Conservation (phyloP, 306 rosid genomes). For the Chamaecrista fasciculata region DNA sequence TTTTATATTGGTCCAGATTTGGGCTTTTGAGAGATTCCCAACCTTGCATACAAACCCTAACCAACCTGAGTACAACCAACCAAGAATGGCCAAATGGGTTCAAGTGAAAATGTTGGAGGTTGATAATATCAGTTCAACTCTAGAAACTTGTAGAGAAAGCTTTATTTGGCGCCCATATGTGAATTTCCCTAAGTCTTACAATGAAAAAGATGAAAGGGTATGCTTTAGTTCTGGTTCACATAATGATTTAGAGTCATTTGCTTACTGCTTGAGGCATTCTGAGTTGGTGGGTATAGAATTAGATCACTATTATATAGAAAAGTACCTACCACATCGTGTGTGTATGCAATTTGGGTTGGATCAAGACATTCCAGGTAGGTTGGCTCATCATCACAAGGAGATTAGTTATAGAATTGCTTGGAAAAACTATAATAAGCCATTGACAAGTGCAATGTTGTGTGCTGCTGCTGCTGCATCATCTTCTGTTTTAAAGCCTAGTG, state of each 20-base stretch:
- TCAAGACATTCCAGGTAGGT: conserved; percentile 47
- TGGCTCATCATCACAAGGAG: background rate
- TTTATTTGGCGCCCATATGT: conserved; percentile 55
- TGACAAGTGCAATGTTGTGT: background rate
- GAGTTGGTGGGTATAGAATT: conserved; percentile 40
- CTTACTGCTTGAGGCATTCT: conserved; percentile 37
- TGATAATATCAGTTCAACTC: background rate
- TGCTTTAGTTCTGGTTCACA: conserved; percentile 16
- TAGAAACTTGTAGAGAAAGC: conserved; percentile 23
- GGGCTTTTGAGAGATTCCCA: conserved; percentile 61
- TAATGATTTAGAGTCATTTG: conserved; percentile 27
- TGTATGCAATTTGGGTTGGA: conserved; percentile 74
- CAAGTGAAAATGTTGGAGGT: background rate
- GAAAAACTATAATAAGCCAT: conserved; percentile 12
- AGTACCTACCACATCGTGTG: conserved; percentile 51
- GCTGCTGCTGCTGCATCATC: conserved; percentile 21
- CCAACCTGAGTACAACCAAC: conserved; percentile 2
- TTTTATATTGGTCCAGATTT: conserved; percentile 47
- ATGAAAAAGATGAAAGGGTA: conserved; percentile 10
- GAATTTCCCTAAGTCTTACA: conserved; percentile 30
- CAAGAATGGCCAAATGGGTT: conserved; percentile 41
- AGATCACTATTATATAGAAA: conserved; percentile 1
- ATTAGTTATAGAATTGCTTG: conserved; percentile 7
- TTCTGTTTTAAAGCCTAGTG: conserved; percentile 17
- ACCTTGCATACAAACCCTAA: background rate